Conservation (phyloP, 176 grass and related monocot species). For the Puccinellia tenuiflora region DNA sequence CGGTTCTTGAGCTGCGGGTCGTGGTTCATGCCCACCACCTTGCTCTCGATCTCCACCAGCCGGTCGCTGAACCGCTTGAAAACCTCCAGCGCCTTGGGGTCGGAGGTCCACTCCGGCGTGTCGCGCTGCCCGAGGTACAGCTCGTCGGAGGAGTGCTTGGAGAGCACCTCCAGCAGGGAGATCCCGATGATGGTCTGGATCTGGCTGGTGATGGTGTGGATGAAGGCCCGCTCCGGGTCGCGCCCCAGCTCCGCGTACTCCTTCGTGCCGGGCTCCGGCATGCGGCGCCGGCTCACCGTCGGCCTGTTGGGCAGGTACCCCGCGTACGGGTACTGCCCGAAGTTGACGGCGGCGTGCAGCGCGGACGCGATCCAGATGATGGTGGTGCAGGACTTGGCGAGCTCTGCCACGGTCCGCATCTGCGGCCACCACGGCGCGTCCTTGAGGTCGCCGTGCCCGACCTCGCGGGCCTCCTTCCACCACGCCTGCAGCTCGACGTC, state of each 20-base stretch:
- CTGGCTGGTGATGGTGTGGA: slow-evolving; percentile 74
- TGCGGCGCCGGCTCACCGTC: slow-evolving; percentile 59
- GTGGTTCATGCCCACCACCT: slow-evolving; percentile 37
- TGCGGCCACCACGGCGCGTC: slow-evolving; percentile 48
- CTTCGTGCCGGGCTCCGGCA: slow-evolving; percentile 44
- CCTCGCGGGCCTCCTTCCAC: slow-evolving; percentile 85
- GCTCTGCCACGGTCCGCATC: slow-evolving; percentile 47
- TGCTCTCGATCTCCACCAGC: slow-evolving; percentile 45
- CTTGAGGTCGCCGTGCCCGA: slow-evolving; percentile 82
- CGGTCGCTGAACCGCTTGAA: slow-evolving; percentile 43
- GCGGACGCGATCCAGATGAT: slow-evolving; percentile 83
- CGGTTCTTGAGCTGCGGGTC: slow-evolving; percentile 45
- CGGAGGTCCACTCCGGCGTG: slow-evolving; percentile 59
- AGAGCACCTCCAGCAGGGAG: slow-evolving; percentile 67
- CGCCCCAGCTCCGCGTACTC: slow-evolving; percentile 46
- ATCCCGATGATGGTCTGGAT: slow-evolving; percentile 78
- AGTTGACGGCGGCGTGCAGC: slow-evolving; percentile 89
- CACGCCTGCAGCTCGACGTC: slow-evolving; percentile 72
- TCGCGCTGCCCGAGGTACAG: slow-evolving; percentile 70
- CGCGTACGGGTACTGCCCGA: slow-evolving; percentile 78
- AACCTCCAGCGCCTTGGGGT: slow-evolving; percentile 34
- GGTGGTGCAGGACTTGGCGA: slow-evolving; percentile 51
- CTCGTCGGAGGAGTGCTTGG: slow-evolving; percentile 75
- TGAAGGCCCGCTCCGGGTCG: slow-evolving; percentile 50
- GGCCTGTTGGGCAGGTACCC: slow-evolving; percentile 74